A percentile compares a stretch with the other conserved stretches of the same genome.
These are phyloP conservation scores for Saturnispora besseyi DNA, from an alignment of 805 yeast species.

Conservation along the genomic window DNA sequence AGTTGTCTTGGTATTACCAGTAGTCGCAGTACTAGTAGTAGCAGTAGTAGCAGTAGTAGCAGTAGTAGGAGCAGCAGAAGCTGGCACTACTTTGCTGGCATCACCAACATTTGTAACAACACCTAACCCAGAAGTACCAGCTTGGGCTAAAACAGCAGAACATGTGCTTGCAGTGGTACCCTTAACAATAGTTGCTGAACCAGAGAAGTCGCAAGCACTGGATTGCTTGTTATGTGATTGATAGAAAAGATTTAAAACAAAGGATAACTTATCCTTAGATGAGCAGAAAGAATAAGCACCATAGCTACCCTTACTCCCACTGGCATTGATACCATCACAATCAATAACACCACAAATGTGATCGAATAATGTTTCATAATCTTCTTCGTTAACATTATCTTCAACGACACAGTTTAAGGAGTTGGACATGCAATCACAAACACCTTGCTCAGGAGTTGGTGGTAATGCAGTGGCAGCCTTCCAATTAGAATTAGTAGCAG, in stretches of 20 bases:
- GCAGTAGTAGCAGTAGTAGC: conserved; percentile 11
- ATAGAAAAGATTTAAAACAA: conserved; percentile 57
- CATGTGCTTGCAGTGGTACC: conserved; percentile 37
- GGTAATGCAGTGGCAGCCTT: conserved; percentile 59
- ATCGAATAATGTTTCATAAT: conserved; percentile 54
- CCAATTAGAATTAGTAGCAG: conserved; percentile 50
- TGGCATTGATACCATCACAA: conserved; percentile 52
- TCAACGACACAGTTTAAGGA: conserved; percentile 47
- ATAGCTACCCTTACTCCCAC: conserved; percentile 58
- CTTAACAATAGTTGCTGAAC: conserved; percentile 49
- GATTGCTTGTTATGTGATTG: conserved; percentile 31
- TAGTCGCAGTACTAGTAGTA: background rate
- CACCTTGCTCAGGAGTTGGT: conserved; percentile 62
- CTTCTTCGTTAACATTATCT: conserved; percentile 38
- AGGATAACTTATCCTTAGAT: conserved; percentile 60
- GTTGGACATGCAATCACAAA: conserved; percentile 60
- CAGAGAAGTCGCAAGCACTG: conserved; percentile 62
- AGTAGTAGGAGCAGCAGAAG: conserved; percentile 8
- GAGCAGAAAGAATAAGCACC: conserved; percentile 72
- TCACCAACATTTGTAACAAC: conserved; percentile 18
- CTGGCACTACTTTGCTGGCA: conserved; percentile 39
- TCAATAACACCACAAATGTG: conserved; percentile 47
- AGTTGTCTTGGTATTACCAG: conserved; percentile 9
- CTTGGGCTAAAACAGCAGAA: conserved; percentile 43
- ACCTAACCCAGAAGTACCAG: conserved; percentile 38